A percentile compares a stretch with the other conserved stretches of the same genome.
Evolutionary conservation across 2,329 filamentous ascomycete species (phyloP).

Genomic region (Stagonosporopsis rhizophila): DNA sequence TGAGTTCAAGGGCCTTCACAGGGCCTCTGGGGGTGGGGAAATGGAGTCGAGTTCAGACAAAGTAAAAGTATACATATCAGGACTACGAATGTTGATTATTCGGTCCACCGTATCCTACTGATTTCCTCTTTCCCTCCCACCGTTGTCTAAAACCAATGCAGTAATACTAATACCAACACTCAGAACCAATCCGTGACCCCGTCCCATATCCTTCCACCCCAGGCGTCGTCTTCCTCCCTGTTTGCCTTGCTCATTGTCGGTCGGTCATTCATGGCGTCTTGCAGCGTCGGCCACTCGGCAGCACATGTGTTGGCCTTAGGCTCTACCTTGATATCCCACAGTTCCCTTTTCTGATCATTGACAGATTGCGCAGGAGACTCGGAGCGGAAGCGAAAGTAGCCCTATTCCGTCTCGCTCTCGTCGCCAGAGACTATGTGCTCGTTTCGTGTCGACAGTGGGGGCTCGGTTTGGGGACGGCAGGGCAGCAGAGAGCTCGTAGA

Average conservation of each 20-base stretch:
- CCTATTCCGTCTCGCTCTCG: background rate
- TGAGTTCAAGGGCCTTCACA: too few relatives aligned
- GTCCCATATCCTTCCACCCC: slow-evolving; percentile 20
- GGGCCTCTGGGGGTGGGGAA: too few relatives aligned
- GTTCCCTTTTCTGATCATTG: background rate
- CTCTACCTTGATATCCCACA: background rate
- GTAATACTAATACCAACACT: background rate
- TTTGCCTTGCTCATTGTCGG: background rate
- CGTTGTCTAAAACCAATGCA: background rate
- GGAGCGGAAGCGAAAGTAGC: background rate
- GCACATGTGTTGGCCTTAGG: slow-evolving; percentile 9
- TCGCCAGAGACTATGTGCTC: background rate
- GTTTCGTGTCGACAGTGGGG: background rate
- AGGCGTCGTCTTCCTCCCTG: background rate
- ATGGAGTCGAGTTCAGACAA: too few relatives aligned
- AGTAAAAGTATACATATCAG: too few relatives aligned
- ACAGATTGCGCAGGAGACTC: background rate
- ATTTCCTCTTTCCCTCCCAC: background rate
- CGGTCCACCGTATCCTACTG: background rate
- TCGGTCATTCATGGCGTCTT: slow-evolving; percentile 17
- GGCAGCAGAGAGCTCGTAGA: background rate
- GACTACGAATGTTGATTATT: background rate
- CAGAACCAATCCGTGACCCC: slow-evolving; percentile 23
- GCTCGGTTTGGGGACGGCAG: background rate
- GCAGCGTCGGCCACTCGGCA: slow-evolving; percentile 28